Percentiles rank a stretch among this genome's conserved stretches.
Evolutionary conservation across 179 eudicot genomes (phyloP).

Genomic region (Spergularia azorica): DNA sequence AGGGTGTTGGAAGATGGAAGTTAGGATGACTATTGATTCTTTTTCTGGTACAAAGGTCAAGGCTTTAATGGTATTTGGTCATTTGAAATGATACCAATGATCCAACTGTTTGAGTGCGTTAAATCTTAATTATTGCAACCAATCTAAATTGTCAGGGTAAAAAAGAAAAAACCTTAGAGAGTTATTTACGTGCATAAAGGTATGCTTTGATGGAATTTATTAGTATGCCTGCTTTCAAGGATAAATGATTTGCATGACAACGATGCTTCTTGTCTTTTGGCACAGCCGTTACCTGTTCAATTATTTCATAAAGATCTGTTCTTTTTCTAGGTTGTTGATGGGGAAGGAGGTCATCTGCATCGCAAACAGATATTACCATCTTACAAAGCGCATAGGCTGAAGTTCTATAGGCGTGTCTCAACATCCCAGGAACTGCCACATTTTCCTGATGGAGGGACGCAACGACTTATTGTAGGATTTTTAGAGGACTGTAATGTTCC

Average conservation of each 20-base stretch:
- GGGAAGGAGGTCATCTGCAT: slow-evolving; percentile 76
- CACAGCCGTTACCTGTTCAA: neutral
- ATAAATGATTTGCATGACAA: neutral
- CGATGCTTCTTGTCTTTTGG: neutral
- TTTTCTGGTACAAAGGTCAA: too few species aligned
- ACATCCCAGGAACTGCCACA: slow-evolving; percentile 33
- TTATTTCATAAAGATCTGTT: slow-evolving; percentile 9
- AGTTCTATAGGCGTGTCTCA: slow-evolving; percentile 37
- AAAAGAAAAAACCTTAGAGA: neutral
- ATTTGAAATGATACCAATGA: too few species aligned
- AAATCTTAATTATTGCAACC: neutral
- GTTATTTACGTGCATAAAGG: neutral
- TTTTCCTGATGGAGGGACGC: slow-evolving; percentile 45
- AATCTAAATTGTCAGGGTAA: too few species aligned
- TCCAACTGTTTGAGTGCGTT: too few species aligned
- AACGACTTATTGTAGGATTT: slow-evolving; percentile 49
- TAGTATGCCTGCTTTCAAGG: neutral
- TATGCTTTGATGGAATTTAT: neutral
- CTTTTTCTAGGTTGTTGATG: slow-evolving; percentile 71
- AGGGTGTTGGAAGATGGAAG: neutral
- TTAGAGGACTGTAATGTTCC: slow-evolving; percentile 71
- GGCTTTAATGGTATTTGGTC: too few species aligned
- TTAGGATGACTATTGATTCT: neutral
- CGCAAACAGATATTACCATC: slow-evolving; percentile 76
- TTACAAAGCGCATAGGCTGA: slow-evolving; percentile 78